Evolutionary conservation across 352 stramenopile genomes (phyloP), one percentile per base, ranked within the genome.

Genomic region (Phytopythium chamaehyphon): DNA sequence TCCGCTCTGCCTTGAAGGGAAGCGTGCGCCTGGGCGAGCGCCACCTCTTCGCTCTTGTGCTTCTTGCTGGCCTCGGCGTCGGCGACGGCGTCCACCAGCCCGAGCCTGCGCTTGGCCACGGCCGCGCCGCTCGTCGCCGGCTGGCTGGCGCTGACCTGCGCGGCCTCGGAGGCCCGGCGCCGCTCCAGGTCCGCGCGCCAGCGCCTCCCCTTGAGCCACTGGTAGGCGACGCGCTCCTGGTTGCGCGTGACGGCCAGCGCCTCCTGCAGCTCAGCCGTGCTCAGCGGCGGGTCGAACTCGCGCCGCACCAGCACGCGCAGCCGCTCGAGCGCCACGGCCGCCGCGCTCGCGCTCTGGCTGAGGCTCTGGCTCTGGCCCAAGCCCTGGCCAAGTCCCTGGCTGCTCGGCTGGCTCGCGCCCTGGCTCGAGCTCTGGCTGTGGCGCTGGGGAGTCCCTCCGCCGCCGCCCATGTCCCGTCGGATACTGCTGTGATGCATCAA

Each of bases 221-320:
- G 50, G 36, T 78, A 84, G 1, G 76, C 80, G 40, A 81, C 71
- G 21, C 64, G 59, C 2, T 61, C 70, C 48, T 61, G 69, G 57
- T 84, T 74, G 53, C 73, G 54, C 28, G 64, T 76, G 22, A 56
- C 57, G 24, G 47, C 55, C 52, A 89, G 57, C 28, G 77, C 80
- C 39, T 51, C 55, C 23, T 70, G 42, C 8, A 88, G 65, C 43
- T 91, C 71, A 21, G 76, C 63, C 4, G 47, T 76, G 12, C 45
- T 73, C 24, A 74, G 46, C 2, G 74, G 65, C 19, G 60, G 55
- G 7, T 82, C 69, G 48, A 88, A 86, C 40, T 91, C 77, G 63
- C 86, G 77, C 47, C 66, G 69, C 44, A 74, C 62, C 38, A 88
- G 64, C 62, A 83, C 61, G 48, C 73, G 71, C 40, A 88, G 69